Evolutionary conservation across 805 yeast genomes (phyloP), one percentile per base, ranked within the genome.

Genomic region (Ogataea naganishii): DNA sequence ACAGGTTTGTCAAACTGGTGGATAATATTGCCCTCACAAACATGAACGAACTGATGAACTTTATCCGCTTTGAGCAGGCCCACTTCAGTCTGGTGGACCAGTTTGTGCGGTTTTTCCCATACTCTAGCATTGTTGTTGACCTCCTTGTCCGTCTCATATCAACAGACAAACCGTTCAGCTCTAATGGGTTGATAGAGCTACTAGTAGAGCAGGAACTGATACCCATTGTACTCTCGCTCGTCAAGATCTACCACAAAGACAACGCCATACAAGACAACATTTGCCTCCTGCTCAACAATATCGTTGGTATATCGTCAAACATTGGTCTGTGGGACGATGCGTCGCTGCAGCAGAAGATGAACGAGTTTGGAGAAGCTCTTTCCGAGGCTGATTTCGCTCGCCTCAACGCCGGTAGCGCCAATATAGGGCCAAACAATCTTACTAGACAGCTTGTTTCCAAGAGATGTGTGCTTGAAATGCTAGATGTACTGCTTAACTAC

Each of bases 401-500:
- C 17, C 5, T 17, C 7, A 13, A 12, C 7, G 36, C 44, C 27
- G 80, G 80, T 33, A 88, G 82, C 34, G 81, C 95, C 3, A 82
- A 89, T 19, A 82, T 92, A 30, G 98, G 98, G 2, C 97, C 98
- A 1, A 92, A 92, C 47, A 95, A 84, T 47, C 65, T 92, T 19
- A 86, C 97, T 0, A 67, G 98, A 40, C 89, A 85, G 49, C 64
- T 92, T 23, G 96, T 88, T 5, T 79, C 92, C 2, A 72, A 72
- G 19, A 63, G 66, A 27, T 70, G 82, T 36, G 67, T 86, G 40
- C 59, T 68, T 31, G 69, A 69, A 38, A 66, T 92, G 53, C 75
- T 89, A 23, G 63, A 77, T 17, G 75, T 84, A 20, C 83, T 92
- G 72, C 70, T 89, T 35, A 51, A 61, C 32, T 79, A 80, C 35